Base-by-base conservation (phyloP, 768 basidiomycete species). In the Coprinellus aureogranulatus region DNA sequence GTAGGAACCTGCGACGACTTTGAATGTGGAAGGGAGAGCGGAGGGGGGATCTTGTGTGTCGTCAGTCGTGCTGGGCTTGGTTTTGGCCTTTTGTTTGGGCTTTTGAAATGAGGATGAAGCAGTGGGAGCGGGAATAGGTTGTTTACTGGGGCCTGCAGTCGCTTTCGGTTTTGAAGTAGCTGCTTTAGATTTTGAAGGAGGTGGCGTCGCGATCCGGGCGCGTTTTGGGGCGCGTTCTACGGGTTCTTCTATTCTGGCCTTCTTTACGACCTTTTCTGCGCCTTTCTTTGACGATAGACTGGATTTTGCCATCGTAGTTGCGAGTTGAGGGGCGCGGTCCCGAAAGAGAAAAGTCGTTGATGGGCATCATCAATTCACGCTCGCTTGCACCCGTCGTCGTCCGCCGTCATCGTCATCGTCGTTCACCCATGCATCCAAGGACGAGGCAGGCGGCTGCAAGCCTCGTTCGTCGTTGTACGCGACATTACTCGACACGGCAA, bases 1-100 rank as follows among this genome's bases (percentile, higher is more conserved):
- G 71, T 98, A 99, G 18, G 95, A 92, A 0, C 97, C 97, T 0
- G 88, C 91, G 25, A 98, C 77, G 61, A 98, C 72, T 71, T 92
- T 88, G 80, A 97, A 98, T 2, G 85, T 83, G 0, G 74, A 69
- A 0, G 88, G 84, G 11, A 83, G 73, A 3, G 55, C 59, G 58
- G 57, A 5, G 49, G 49, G 14, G 20, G 61, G 37, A 44, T 64
- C 63, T 40, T 59, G 56, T 31, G 65, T 59, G 46, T 54, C 64
- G 3, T 67, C 69, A 14, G 59, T 47, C 46, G 58, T 59, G 56
- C 66, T 66, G 54, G 31, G 58, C 53, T 66, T 62, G 64, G 41
- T 62, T 61, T 68, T 57, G 54, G 53, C 61, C 62, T 66, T 69
- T 20, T 30, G 39, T 23, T 41, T 28, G 14, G 20, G 53, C 12